Evolutionary conservation across 192 early-diverging fungal species (phyloP).

Genomic region (Pilobolus umbonatus): DNA sequence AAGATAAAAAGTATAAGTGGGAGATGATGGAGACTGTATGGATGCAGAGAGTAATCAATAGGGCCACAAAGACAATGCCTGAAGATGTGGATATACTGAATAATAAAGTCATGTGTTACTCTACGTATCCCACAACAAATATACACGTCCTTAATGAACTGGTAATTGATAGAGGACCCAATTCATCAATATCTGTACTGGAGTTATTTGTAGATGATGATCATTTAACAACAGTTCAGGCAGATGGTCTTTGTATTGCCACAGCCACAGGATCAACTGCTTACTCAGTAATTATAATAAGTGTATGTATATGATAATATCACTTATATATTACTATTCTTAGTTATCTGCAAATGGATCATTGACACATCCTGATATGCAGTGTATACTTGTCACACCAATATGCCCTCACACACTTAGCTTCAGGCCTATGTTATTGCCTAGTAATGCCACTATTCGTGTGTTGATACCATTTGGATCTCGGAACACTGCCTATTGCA

Average conservation of each 20-base stretch:
- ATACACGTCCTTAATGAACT: slow-evolving; percentile 94
- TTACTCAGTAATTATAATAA: slow-evolving; percentile 53
- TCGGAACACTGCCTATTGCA: slow-evolving; percentile 83
- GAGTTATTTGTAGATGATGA: slow-evolving; percentile 78
- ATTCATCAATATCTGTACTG: slow-evolving; percentile 81
- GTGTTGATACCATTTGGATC: slow-evolving; percentile 77
- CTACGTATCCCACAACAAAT: slow-evolving; percentile 58
- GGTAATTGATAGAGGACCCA: slow-evolving; percentile 89
- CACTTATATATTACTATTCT: neutral
- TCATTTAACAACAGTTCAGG: slow-evolving; percentile 92
- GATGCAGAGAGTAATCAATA: slow-evolving; percentile 20
- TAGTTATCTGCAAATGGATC: slow-evolving; percentile 85
- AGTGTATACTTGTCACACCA: slow-evolving; percentile 83
- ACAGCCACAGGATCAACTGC: slow-evolving; percentile 92
- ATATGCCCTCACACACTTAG: slow-evolving; percentile 91
- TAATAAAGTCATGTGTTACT: slow-evolving; percentile 40
- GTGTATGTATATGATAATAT: neutral
- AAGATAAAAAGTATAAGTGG: slow-evolving; percentile 18
- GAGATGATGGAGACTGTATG: slow-evolving; percentile 37
- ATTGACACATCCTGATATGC: slow-evolving; percentile 89
- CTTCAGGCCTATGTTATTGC: slow-evolving; percentile 93
- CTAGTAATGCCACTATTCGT: slow-evolving; percentile 81
- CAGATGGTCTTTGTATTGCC: slow-evolving; percentile 90
- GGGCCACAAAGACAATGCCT: slow-evolving; percentile 8
- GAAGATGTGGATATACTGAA: slow-evolving; percentile 19